These are phyloP conservation scores for Oryza glumipatula DNA, from an alignment of 176 grass and related monocot genomes.

Conservation along the genomic window DNA sequence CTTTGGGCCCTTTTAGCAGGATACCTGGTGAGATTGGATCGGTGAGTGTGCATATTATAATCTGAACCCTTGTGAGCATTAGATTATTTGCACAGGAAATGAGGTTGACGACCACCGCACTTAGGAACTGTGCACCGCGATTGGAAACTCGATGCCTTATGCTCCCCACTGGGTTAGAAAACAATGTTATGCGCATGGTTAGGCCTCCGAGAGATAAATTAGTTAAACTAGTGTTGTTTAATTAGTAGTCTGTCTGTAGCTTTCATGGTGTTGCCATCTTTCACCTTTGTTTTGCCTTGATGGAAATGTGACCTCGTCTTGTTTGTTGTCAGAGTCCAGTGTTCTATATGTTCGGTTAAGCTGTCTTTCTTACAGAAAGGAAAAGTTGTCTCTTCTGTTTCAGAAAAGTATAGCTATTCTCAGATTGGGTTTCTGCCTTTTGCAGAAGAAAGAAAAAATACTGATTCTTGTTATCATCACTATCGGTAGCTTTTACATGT, in stretches of 20 bases:
- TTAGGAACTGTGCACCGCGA: background rate
- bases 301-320: background rate
- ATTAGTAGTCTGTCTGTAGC: background rate
- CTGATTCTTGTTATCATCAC: background rate
- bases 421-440: background rate
- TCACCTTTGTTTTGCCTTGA: background rate
- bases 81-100: background rate
- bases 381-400: background rate
- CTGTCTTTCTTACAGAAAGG: background rate
- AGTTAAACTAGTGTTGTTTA: background rate
- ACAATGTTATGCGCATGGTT: background rate
- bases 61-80: background rate
- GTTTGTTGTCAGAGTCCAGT: background rate
- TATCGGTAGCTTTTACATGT: background rate
- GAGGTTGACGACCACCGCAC: background rate
- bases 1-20: background rate
- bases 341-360: background rate
- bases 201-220: background rate
- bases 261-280: background rate
- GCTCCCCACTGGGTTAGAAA: constrained; percentile 18
- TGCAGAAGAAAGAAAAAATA: background rate
- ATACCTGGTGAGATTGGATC: constrained; percentile 17
- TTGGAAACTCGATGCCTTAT: constrained; percentile 31
- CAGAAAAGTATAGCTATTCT: background rate
- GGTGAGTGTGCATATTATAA: constrained; percentile 18